Evolutionary conservation across 2,329 filamentous ascomycete genomes (phyloP).

Genomic region (Chrysoporthe cubensis): DNA sequence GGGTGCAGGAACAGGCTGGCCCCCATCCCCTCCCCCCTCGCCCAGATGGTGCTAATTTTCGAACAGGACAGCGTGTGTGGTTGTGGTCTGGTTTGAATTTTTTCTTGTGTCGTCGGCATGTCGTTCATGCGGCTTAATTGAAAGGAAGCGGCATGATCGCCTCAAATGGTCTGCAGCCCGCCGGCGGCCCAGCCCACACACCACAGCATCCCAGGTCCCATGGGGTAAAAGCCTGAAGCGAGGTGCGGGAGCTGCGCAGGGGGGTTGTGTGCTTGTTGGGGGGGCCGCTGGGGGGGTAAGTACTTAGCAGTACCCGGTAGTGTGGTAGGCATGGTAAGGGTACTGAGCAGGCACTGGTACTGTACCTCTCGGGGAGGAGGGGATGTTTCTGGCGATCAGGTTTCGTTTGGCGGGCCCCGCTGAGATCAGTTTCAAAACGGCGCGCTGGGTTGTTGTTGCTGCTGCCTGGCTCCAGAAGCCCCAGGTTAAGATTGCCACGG

Average conservation of each 20-base stretch:
- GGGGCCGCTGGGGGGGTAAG: not conserved
- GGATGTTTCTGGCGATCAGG: not conserved
- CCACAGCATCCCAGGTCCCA: not conserved
- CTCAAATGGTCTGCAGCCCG: not conserved
- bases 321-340: not conserved
- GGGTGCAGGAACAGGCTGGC: not conserved
- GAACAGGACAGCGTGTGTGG: not conserved
- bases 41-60: not conserved
- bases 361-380: too few relatives aligned
- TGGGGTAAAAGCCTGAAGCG: slow-evolving; percentile 4
- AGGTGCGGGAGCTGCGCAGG: not conserved
- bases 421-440: not conserved
- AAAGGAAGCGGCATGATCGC: slow-evolving; percentile 1
- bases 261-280: not conserved
- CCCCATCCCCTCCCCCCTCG: too few relatives aligned
- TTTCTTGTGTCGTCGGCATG: slow-evolving; percentile 1
- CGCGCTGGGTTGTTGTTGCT: not conserved
- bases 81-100: too few relatives aligned
- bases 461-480: not conserved
- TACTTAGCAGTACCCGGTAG: too few relatives aligned
- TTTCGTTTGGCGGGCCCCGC: not conserved
- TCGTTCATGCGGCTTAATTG: slow-evolving; percentile 10
- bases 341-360: not conserved
- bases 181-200: not conserved
- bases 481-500: not conserved